Conservation (phyloP, 106 monocot genomes). For the Dioscorea zingiberensis region DNA sequence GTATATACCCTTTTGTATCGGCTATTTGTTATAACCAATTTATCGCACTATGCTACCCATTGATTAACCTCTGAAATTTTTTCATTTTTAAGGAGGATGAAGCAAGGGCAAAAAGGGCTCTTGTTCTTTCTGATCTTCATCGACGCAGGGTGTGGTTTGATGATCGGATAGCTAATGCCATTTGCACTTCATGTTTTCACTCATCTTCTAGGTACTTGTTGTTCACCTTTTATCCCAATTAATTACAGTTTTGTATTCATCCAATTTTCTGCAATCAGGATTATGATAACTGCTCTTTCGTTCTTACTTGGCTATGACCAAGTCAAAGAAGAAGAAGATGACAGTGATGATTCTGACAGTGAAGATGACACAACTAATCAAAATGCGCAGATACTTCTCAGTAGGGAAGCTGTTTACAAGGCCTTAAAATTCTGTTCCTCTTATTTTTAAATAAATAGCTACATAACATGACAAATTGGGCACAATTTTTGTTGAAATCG, state of each 20-base stretch:
- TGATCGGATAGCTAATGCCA: constrained; percentile 88
- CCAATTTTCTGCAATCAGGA: constrained; percentile 37
- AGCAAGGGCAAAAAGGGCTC: constrained; percentile 59
- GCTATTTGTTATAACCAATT: not conserved
- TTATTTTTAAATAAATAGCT: not conserved
- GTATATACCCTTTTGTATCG: not conserved
- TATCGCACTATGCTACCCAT: not conserved
- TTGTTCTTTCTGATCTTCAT: constrained; percentile 92
- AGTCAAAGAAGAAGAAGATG: constrained; percentile 48
- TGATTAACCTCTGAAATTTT: not conserved
- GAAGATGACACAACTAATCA: constrained; percentile 56
- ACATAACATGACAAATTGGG: too few species aligned
- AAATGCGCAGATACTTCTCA: constrained; percentile 52
- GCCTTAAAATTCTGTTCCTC: constrained; percentile 11
- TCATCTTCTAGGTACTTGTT: constrained; percentile 55
- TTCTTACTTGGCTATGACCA: constrained; percentile 84
- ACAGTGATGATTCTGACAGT: constrained; percentile 61
- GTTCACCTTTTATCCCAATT: not conserved
- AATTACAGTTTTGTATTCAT: not conserved
- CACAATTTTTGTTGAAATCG: too few species aligned
- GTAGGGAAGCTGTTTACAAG: constrained; percentile 87
- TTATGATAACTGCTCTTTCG: constrained; percentile 75
- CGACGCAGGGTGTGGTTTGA: constrained; percentile 94
- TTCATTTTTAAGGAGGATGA: constrained; percentile 50
- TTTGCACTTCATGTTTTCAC: constrained; percentile 88